Base-by-base conservation (phyloP, 176 grass and related monocot genomes). In the Metroxylon sagu region DNA sequence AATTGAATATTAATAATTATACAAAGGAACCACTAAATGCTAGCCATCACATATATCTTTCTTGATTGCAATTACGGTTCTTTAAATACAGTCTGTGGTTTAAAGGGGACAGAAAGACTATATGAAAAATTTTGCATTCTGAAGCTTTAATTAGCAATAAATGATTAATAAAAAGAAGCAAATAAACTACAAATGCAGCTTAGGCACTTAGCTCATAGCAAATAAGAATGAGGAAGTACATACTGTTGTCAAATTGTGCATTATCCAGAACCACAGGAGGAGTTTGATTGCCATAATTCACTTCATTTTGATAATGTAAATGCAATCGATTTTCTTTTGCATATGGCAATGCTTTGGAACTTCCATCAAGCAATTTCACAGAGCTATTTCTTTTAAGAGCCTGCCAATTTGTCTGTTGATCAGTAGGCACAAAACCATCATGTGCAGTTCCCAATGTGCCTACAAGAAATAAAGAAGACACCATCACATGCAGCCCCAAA, bases 301-400 rank as follows among this genome's bases (percentile, higher is more conserved):
- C 21, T 49, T 61, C 74, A 53, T 75, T 52, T 10, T 16, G 78
- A 73, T 63, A 65, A 4, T 55, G 50, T 8, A 60, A 26, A 66
- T 27, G 51, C 18, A 76, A 51, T 26, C 25, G 39, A 57, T 87
- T 82, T 39, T 88, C 79, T 66, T 65, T 79, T 68, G 51, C 59
- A 72, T 53, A 64, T 49, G 66, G 54, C 49, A 61, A 63, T 3
- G 18, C 65, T 43, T 61, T 50, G 64, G 48, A 74, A 26, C 65
- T 52, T 27, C 60, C 55, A 18, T 64, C 75, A 60, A 52, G 50
- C 28, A 73, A 30, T 81, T 82, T 79, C 64, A 30, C 66, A 64
- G 77, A 56, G 68, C 66, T 62, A 52, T 35, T 85, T 64, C 66
- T 70, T 74, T 52, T 81, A 62, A 57, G 50, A 75, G 53, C 19